Conservation (phyloP, 352 stramenopile species). For the Pythium monospermum region DNA sequence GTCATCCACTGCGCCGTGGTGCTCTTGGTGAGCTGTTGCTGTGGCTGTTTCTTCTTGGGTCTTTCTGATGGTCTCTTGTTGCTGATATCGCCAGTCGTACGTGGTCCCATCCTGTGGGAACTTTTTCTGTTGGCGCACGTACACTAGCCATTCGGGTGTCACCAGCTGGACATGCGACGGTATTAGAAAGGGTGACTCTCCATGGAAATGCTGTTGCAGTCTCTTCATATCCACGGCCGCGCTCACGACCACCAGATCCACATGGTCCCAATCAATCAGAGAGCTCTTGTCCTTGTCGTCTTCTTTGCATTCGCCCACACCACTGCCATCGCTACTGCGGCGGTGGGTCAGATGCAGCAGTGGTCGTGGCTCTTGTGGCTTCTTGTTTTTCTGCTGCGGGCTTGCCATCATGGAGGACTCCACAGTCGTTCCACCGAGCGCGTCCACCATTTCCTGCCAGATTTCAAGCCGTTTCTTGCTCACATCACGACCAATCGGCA, state of each 20-base stretch:
- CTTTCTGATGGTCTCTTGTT: slow-evolving; percentile 23
- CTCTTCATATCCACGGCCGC: slow-evolving; percentile 35
- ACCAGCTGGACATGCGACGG: slow-evolving; percentile 35
- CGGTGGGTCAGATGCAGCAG: slow-evolving; percentile 14
- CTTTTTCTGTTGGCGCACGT: slow-evolving; percentile 38
- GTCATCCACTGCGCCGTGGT: background rate
- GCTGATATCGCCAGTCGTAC: slow-evolving; percentile 39
- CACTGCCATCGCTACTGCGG: background rate
- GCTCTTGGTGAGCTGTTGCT: slow-evolving; percentile 1
- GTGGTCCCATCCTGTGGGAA: slow-evolving; percentile 20
- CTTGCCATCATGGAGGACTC: slow-evolving; percentile 1
- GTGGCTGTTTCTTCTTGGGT: slow-evolving; percentile 11
- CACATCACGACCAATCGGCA: slow-evolving; percentile 57
- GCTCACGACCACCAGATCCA: slow-evolving; percentile 49
- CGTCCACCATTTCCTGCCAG: slow-evolving; percentile 49
- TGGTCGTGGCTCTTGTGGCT: slow-evolving; percentile 3
- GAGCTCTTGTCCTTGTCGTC: background rate
- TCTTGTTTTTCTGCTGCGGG: too few species aligned
- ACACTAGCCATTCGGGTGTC: slow-evolving; percentile 65
- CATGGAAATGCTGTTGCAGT: slow-evolving; percentile 26
- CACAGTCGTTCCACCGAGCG: slow-evolving; percentile 43
- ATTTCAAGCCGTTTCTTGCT: slow-evolving; percentile 60
- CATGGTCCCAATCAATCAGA: slow-evolving; percentile 33
- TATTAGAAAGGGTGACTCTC: slow-evolving; percentile 26
- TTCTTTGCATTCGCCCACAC: background rate